Evolutionary conservation across 257 asterid species (phyloP), one percentile per base, ranked within the genome.

Genomic region (Solanum medicagineum): DNA sequence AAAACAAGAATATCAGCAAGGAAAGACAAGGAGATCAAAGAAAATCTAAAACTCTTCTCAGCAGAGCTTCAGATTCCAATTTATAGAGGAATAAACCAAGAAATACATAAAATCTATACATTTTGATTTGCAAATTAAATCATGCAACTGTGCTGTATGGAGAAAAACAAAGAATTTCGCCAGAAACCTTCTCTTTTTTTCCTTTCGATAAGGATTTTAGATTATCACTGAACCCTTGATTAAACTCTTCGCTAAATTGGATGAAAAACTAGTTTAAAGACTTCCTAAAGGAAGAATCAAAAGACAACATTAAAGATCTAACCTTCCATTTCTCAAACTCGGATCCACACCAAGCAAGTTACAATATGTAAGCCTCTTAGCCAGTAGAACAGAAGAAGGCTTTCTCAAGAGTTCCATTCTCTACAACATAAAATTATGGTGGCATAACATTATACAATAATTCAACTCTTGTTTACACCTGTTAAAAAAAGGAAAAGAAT

Each of bases 311-410:
- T 63, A 77, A 79, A 19, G 60, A 87, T 88, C 86, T 87, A 84
- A 95, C 99, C 94, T 95, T 84, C 99, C 99, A 81, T 92, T 94
- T 88, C 88, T 95, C 83, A 96, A 91, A 89, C 88, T 87, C 70
- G 90, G 85, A 87, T 95, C 98, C 86, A 96, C 87, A 66, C 98
- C 99, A 56, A 96, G 88, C 88, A 95, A 87, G 87, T 96, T 96
- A 79, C 92, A 88, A 88, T 88, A 93, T 29, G 87, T 71, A 65
- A 96, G 97, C 85, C 97, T 91, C 89, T 88, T 89, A 83, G 89
- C 90, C 71, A 96, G 93, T 84, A 86, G 84, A 89, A 90, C 89
- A n/a, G 99, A 92, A 83, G 98, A 95, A 88, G 98, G 97, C 93
- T 96, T 96, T 90, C 89, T 91, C 91, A 96, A 94, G 87, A 89